Evolutionary conservation across 164 flowering plant genomes (phyloP), one percentile per base, ranked within the genome.

Genomic region (Sextonia rubra): DNA sequence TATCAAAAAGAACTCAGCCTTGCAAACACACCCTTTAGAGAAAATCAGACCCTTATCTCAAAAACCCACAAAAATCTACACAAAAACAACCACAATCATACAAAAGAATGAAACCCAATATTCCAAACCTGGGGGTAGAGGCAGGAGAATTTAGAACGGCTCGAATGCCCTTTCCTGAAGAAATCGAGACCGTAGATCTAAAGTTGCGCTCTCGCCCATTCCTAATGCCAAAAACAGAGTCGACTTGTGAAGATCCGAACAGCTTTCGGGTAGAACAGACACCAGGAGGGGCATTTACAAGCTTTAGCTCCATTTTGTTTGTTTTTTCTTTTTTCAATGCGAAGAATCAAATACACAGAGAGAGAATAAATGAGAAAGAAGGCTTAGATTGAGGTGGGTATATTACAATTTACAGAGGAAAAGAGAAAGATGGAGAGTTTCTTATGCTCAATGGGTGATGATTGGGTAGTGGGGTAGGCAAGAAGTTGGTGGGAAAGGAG

Each of bases 251-350:
- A 17, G 64, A 63, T 24, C 70, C 77, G 47, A 69, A 6, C 12
- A 56, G 47, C 49, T 4, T 61, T 49, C 69, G 69, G 8, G 73
- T 26, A 24, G 77, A 67, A 14, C 82, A 69, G 37, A 83, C 82
- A 8, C 82, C 66, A 29, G 84, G 84, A 69, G 80, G 71, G 9
- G 84, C 69, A 72, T 77, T 69, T 62, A 84, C 62, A 23, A 88
- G 75, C 84, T 80, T 85, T 3, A 80, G 78, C 83, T 87, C 92
- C 95, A 90, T 90, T 75, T 23, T 61, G n/a, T n/a, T n/a, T n/a
- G n/a, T n/a, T n/a, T n/a, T n/a, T n/a, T n/a, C n/a, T 61, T 89
- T 77, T 23, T 2, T 61, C 15, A 25, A 61, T 61, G 26, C 4
- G 26, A 60, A 60, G 25, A 60, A 8, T n/a, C 12, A 60, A 2